Evolutionary conservation across 2,329 filamentous ascomycete species (phyloP).

Genomic region (Calonectria fujianensis): DNA sequence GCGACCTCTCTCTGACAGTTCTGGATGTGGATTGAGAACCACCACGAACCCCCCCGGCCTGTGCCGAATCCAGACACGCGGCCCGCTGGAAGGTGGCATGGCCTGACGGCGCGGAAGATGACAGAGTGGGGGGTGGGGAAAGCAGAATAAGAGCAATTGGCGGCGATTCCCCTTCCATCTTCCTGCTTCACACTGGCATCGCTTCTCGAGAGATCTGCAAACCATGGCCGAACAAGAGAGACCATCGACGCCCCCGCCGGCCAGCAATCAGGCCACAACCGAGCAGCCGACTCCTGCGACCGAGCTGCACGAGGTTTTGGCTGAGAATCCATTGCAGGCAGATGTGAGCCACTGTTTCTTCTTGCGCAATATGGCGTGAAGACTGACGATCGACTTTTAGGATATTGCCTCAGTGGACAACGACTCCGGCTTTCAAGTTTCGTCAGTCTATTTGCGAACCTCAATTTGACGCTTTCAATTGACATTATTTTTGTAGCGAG

Average conservation of each 20-base stretch:
- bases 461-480: not conserved
- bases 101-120: conserved; percentile 2
- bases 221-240: conserved; percentile 23
- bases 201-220: conserved; percentile 10
- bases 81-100: conserved; percentile 9
- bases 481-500: conserved; percentile 9
- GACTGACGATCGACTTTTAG: not conserved
- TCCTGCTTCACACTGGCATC: conserved; percentile 6
- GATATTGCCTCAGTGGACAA: conserved; percentile 14
- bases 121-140: conserved; percentile 24
- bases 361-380: not conserved
- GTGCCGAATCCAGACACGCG: conserved; percentile 16
- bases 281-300: conserved; percentile 21
- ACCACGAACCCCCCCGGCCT: not conserved
- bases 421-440: conserved; percentile 23
- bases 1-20: not conserved
- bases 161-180: conserved; percentile 5
- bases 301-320: conserved; percentile 19
- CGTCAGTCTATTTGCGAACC: conserved; percentile 8
- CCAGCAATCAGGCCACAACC: not conserved
- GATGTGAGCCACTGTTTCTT: conserved; percentile 19
- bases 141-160: conserved; percentile 13
- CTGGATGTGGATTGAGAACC: not conserved
- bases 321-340: conserved; percentile 27
- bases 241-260: conserved; percentile 12